These are phyloP conservation scores for Rhipidocladum racemiflorum DNA, from an alignment of 176 grass and related monocot species.

Conservation along the genomic window DNA sequence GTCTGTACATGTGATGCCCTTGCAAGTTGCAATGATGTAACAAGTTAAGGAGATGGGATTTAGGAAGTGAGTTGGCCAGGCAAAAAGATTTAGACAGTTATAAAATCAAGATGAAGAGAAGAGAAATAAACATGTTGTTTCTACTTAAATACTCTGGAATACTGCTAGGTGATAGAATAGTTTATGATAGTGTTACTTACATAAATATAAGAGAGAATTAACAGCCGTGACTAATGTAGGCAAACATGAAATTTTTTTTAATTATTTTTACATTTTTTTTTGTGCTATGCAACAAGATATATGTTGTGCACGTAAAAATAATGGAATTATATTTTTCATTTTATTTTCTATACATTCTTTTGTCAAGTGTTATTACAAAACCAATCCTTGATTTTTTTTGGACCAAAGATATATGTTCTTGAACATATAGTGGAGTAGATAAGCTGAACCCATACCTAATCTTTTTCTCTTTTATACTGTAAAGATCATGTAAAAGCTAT, in stretches of 20 bases:
- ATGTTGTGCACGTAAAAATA: neutral
- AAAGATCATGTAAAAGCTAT: slow-evolving; percentile 1
- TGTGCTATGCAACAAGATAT: too few relatives aligned
- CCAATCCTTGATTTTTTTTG: neutral
- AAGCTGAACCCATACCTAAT: neutral
- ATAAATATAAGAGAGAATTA: too few relatives aligned
- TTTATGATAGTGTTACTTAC: too few relatives aligned
- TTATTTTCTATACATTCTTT: neutral
- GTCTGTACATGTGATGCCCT: neutral
- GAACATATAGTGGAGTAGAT: neutral
- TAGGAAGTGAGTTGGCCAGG: neutral
- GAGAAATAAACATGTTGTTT: too few relatives aligned
- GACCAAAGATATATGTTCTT: neutral
- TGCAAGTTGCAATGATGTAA: neutral
- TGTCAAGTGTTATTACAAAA: neutral
- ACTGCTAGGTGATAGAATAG: too few relatives aligned
- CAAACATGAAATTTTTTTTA: too few relatives aligned
- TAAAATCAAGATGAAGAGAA: too few relatives aligned
- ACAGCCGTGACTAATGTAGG: too few relatives aligned
- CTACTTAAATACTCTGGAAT: too few relatives aligned
- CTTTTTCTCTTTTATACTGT: neutral
- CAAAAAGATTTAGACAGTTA: neutral
- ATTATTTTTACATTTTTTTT: too few relatives aligned
- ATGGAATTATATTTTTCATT: neutral
- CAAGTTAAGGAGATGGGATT: too few relatives aligned